These are phyloP conservation scores for Pezicula carpinea DNA, from an alignment of 2,329 filamentous ascomycete genomes.

Conservation along the genomic window DNA sequence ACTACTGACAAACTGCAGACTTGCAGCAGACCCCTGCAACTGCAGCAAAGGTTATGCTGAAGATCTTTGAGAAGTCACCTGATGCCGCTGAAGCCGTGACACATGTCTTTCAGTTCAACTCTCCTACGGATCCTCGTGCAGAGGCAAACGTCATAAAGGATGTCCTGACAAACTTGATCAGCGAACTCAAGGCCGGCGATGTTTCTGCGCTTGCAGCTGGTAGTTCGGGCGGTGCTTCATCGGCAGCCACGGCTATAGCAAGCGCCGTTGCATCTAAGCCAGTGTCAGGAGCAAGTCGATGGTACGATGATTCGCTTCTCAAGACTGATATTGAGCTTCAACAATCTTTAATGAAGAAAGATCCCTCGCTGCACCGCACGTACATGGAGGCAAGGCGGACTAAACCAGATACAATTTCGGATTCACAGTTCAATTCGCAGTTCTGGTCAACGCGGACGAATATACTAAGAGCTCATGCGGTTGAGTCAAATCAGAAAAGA, in stretches of 20 bases:
- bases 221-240: slow-evolving; percentile 37
- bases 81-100: slow-evolving; percentile 56
- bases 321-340: slow-evolving; percentile 78
- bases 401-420: slow-evolving; percentile 79
- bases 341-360: slow-evolving; percentile 80
- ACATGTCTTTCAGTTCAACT: slow-evolving; percentile 88
- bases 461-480: slow-evolving; percentile 82
- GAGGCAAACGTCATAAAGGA: slow-evolving; percentile 87
- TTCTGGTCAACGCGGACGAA: slow-evolving; percentile 92
- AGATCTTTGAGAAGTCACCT: slow-evolving; percentile 73
- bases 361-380: slow-evolving; percentile 70
- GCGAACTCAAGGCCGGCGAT: slow-evolving; percentile 43
- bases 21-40: slow-evolving; percentile 90
- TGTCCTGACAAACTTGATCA: slow-evolving; percentile 70
- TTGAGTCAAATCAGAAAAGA: slow-evolving; percentile 79
- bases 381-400: slow-evolving; percentile 81
- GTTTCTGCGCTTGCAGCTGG: slow-evolving; percentile 26
- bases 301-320: slow-evolving; percentile 78
- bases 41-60: slow-evolving; percentile 88
- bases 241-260: slow-evolving; percentile 74
- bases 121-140: slow-evolving; percentile 64
- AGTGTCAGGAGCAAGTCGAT: slow-evolving; percentile 45
- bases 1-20: slow-evolving; percentile 49
- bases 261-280: slow-evolving; percentile 56
- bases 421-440: slow-evolving; percentile 78